Conservation (phyloP, 1,284 basidiomycete species). For the Naganishia albida region DNA sequence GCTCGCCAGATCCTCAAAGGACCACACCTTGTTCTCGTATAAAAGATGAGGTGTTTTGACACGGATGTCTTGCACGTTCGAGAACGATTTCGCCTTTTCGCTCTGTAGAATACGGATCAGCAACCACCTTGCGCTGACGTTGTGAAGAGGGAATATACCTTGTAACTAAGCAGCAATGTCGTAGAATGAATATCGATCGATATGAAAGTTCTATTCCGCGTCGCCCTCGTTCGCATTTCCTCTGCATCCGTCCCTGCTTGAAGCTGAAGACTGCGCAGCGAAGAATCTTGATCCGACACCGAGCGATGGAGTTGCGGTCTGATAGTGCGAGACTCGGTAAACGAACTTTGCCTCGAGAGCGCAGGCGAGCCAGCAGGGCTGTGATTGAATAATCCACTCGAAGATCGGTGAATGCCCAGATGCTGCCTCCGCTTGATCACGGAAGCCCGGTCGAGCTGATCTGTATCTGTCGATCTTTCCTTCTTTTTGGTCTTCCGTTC, state of each 20-base stretch:
- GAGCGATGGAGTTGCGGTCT: not conserved
- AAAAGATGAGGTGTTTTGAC: constrained; percentile 62
- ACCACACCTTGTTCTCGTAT: constrained; percentile 82
- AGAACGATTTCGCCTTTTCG: constrained; percentile 57
- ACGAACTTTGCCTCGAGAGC: constrained; percentile 10
- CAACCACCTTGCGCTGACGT: not conserved
- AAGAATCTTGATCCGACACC: constrained; percentile 3
- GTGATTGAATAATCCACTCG: constrained; percentile 7
- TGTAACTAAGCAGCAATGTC: constrained; percentile 55
- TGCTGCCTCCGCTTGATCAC: constrained; percentile 9
- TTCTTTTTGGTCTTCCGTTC: constrained; percentile 17
- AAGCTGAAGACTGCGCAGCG: not conserved
- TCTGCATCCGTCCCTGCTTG: constrained; percentile 40
- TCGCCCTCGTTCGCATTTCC: constrained; percentile 56
- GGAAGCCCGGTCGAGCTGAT: constrained; percentile 1
- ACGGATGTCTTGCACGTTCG: constrained; percentile 59
- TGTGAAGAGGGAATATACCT: constrained; percentile 44
- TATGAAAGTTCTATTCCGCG: constrained; percentile 67
- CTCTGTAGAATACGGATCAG: constrained; percentile 49
- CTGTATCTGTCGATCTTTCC: constrained; percentile 3
- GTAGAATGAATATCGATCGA: constrained; percentile 71
- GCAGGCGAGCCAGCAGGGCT: not conserved
- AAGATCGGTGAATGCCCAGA: constrained; percentile 10
- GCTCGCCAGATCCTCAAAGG: constrained; percentile 80
- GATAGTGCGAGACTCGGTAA: not conserved